phyloP scores from a whole-genome alignment of 2,329 filamentous ascomycete genomes.

The Nemania sp. region DNA sequence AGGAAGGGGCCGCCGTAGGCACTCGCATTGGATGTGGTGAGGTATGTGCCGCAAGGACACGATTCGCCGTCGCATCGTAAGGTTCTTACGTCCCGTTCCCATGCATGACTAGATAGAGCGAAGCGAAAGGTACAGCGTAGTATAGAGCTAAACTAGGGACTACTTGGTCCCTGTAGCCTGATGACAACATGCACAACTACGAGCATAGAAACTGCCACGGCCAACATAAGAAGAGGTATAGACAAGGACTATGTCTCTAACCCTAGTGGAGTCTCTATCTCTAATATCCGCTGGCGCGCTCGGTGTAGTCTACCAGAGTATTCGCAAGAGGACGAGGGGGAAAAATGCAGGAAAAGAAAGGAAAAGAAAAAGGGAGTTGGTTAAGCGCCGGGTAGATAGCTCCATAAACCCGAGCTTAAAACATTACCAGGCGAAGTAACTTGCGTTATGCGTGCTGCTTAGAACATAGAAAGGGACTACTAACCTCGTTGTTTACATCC shows the following conservation, averaged over 20 bases:
- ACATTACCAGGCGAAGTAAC: slow-evolving; percentile 9
- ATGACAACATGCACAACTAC: slow-evolving; percentile 6
- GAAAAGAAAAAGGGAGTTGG: no score
- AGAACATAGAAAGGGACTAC: slow-evolving; percentile 53
- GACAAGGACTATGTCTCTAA: slow-evolving; percentile 31
- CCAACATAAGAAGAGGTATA: slow-evolving; percentile 29
- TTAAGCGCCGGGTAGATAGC: not conserved
- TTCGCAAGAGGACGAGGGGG: not conserved
- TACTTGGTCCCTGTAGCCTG: not conserved
- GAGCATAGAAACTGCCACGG: slow-evolving; percentile 1
- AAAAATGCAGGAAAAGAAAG: not conserved
- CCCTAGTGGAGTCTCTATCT: slow-evolving; percentile 18
- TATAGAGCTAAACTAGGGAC: not conserved
- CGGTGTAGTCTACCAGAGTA: not conserved
- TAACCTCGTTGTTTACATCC: slow-evolving; percentile 76
- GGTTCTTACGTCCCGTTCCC: no score
- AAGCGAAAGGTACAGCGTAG: not conserved
- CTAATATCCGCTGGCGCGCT: not conserved
- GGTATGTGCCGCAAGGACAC: not conserved
- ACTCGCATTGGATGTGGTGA: not conserved
- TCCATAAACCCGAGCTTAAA: not conserved
- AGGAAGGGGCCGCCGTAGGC: not conserved
- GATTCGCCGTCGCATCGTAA: not conserved
- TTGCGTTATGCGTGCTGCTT: slow-evolving; percentile 8
- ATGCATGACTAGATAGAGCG: not conserved